A percentile compares a stretch with the other conserved stretches of the same genome.
These are phyloP conservation scores for Gremmenia infestans DNA, from an alignment of 2,329 filamentous ascomycete species.

Conservation along the genomic window DNA sequence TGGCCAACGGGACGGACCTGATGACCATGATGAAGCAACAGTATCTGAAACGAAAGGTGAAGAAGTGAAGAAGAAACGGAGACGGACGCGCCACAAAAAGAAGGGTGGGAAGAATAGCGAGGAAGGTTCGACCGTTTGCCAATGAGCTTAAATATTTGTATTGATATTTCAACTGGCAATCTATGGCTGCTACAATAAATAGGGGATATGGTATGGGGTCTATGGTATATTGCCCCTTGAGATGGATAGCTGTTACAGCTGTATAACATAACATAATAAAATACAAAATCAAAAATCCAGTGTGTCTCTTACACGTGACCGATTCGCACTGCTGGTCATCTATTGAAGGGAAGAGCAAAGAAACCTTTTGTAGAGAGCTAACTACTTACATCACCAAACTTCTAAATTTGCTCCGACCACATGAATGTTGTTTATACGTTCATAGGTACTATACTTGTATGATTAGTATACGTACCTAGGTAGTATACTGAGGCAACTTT, in stretches of 20 bases:
- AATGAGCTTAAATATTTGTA: not conserved
- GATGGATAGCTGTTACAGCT: too few species aligned
- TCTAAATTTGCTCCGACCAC: too few species aligned
- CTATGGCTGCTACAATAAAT: not conserved
- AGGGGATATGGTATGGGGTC: not conserved
- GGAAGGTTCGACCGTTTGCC: slow-evolving; percentile 9
- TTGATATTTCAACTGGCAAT: not conserved
- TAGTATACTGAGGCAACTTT: not conserved
- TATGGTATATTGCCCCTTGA: too few species aligned
- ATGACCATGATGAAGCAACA: slow-evolving; percentile 1
- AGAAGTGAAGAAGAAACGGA: slow-evolving; percentile 27
- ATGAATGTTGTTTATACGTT: too few species aligned
- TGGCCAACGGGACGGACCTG: not conserved
- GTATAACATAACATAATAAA: too few species aligned
- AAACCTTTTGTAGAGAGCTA: too few species aligned
- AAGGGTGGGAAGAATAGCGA: slow-evolving; percentile 21
- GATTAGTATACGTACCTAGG: not conserved
- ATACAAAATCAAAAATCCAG: not conserved
- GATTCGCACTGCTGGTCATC: not conserved
- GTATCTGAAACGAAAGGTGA: slow-evolving; percentile 9
- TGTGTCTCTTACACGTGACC: not conserved
- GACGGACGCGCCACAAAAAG: slow-evolving; percentile 22
- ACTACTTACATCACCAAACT: too few species aligned
- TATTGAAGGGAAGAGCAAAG: too few species aligned
- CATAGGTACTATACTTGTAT: not conserved